Conservation (phyloP, 2,329 filamentous ascomycete genomes). For the Blumeria graminis region DNA sequence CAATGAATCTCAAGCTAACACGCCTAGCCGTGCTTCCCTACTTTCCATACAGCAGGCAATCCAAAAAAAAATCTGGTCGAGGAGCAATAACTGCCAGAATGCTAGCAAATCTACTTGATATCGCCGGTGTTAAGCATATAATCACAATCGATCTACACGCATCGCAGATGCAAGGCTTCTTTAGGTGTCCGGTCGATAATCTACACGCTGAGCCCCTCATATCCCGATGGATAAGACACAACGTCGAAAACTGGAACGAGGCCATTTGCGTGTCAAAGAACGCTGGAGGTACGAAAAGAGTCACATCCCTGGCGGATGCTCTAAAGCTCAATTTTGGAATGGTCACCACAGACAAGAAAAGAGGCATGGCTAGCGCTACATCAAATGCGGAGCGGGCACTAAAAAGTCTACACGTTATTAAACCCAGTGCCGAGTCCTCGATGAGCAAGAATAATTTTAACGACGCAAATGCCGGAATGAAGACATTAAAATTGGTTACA, state of each 20-base stretch:
- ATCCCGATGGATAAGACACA: conserved; percentile 80
- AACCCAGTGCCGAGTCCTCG: not conserved
- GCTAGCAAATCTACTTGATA: conserved; percentile 80
- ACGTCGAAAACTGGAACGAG: conserved; percentile 68
- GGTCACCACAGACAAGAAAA: conserved; percentile 61
- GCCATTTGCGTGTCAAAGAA: conserved; percentile 97
- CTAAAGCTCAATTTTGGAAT: conserved; percentile 96
- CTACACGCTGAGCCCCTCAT: conserved; percentile 88
- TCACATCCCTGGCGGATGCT: conserved; percentile 85
- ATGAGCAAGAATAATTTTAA: not conserved
- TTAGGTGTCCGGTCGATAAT: conserved; percentile 92
- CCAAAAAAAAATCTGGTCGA: conserved; percentile 94
- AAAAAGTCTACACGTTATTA: no score
- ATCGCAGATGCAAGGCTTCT: conserved; percentile 99
- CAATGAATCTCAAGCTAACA: no score
- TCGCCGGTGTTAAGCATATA: conserved; percentile 91
- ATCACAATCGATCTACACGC: conserved; percentile 93
- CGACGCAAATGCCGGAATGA: not conserved
- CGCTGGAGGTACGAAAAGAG: conserved; percentile 85
- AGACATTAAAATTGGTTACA: not conserved
- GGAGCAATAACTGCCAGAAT: conserved; percentile 92
- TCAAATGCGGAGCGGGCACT: not conserved
- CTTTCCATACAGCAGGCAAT: conserved; percentile 97
- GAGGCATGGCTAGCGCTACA: conserved; percentile 20
- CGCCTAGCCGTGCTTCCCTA: conserved; percentile 23